Evolutionary conservation across 2,329 filamentous ascomycete species (phyloP).

Genomic region (Lachnellula subtilissima): DNA sequence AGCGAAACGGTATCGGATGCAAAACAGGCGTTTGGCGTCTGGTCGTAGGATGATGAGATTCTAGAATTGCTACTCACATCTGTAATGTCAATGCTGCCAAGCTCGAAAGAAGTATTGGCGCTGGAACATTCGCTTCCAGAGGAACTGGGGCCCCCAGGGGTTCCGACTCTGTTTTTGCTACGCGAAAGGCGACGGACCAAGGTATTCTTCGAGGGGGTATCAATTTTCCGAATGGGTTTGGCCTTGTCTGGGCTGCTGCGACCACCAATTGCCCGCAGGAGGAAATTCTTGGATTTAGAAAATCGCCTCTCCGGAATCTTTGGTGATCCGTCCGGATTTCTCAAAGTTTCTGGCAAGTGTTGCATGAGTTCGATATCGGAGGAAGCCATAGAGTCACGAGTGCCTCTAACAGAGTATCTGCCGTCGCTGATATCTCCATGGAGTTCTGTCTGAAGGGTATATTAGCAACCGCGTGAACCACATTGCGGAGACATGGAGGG

Average conservation of each 20-base stretch:
- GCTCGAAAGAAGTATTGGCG: conserved; percentile 7
- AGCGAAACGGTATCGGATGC: conserved; percentile 1
- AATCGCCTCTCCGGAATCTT: conserved; percentile 19
- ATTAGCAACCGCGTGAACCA: background rate
- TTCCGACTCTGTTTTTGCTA: conserved; percentile 10
- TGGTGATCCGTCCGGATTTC: conserved; percentile 5
- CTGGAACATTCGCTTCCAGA: conserved; percentile 7
- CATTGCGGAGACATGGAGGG: background rate
- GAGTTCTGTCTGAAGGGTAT: conserved; percentile 14
- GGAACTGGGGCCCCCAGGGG: background rate
- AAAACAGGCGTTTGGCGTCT: conserved; percentile 3
- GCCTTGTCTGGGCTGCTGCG: conserved; percentile 9
- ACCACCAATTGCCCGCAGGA: conserved; percentile 26
- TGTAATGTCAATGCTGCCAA: conserved; percentile 17
- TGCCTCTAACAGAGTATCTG: conserved; percentile 16
- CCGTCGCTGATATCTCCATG: conserved; percentile 14
- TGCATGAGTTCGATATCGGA: background rate
- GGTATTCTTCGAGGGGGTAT: conserved; percentile 17
- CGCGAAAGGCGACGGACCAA: conserved; percentile 24
- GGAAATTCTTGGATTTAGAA: conserved; percentile 29
- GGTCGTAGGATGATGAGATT: conserved; percentile 10
- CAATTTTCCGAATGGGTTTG: conserved; percentile 6
- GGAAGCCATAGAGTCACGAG: conserved; percentile 8
- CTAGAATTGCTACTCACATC: conserved; percentile 17
- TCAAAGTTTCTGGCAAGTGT: background rate